Conservation (phyloP, 495 filamentous ascomycete species). For the Lichina pygmaea region DNA sequence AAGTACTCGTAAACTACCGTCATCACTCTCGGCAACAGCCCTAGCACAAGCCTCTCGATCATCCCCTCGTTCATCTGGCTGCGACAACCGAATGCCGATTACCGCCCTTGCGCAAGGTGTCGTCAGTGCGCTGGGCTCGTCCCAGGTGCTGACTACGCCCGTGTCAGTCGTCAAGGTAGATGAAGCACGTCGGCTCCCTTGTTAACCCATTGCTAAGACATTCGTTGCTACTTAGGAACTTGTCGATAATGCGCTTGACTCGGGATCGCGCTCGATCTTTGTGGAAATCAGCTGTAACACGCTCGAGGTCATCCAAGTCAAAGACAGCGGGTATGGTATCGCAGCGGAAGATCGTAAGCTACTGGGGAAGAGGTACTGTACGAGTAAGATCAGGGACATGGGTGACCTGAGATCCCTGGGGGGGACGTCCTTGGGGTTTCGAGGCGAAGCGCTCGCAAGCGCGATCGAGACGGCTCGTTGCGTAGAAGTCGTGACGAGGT, state of each 20-base stretch:
- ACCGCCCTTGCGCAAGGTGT: constrained; percentile 11
- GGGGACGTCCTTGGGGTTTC: constrained; percentile 53
- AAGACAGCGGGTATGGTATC: constrained; percentile 78
- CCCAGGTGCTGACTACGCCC: constrained; percentile 45
- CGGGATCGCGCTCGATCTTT: constrained; percentile 41
- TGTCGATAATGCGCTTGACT: constrained; percentile 76
- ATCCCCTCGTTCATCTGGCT: too few relatives aligned
- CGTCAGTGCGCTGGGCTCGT: constrained; percentile 39
- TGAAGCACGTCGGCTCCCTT: too few relatives aligned
- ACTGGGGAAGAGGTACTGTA: constrained; percentile 44
- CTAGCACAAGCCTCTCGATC: too few relatives aligned
- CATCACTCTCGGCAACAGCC: too few relatives aligned
- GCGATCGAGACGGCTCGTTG: constrained; percentile 36
- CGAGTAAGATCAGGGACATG: constrained; percentile 59
- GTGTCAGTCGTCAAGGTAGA: constrained; percentile 39
- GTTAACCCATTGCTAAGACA: too few relatives aligned
- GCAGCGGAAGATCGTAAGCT: constrained; percentile 34
- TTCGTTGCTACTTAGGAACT: constrained; percentile 23
- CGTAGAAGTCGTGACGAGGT: constrained; percentile 42
- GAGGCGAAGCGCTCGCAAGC: constrained; percentile 69
- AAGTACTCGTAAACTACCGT: too few relatives aligned
- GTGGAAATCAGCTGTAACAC: constrained; percentile 52
- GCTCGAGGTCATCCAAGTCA: constrained; percentile 61
- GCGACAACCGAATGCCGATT: neutral
- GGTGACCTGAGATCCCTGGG: constrained; percentile 42